phyloP scores from a whole-genome alignment of 495 filamentous ascomycete genomes.

The Penicillium lagena region DNA sequence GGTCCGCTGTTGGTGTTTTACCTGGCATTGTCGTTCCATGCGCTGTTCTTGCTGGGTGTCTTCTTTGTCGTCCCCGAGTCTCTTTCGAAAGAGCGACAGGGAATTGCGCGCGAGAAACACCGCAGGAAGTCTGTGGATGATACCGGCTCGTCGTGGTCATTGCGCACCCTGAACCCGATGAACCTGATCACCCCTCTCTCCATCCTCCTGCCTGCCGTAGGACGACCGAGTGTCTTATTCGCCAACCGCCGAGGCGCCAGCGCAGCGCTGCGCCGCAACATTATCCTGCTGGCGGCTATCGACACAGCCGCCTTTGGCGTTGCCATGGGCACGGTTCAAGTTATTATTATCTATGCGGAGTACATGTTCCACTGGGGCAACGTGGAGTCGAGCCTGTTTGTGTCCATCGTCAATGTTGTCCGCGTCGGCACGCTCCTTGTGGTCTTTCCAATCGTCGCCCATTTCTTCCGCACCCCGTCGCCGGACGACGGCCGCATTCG shows the following conservation, averaged over 20 bases:
- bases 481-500: conserved; percentile 40
- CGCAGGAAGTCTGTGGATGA: conserved; percentile 15
- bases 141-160: conserved; percentile 11
- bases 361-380: conserved; percentile 77
- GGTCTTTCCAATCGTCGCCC: conserved; percentile 65
- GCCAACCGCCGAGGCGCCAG: conserved; percentile 59
- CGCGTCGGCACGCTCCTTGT: conserved; percentile 70
- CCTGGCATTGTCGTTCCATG: conserved; percentile 62
- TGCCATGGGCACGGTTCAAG: conserved; percentile 69
- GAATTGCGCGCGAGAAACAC: conserved; percentile 61
- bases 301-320: conserved; percentile 76
- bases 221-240: conserved; percentile 46
- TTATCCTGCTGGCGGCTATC: conserved; percentile 70
- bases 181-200: conserved; percentile 70
- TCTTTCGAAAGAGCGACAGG: conserved; percentile 60
- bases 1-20: conserved; percentile 72
- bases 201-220: conserved; percentile 70
- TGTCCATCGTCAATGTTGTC: conserved; percentile 66
- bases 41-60: conserved; percentile 62
- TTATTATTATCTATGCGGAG: conserved; percentile 74
- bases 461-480: conserved; percentile 53
- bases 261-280: conserved; percentile 61
- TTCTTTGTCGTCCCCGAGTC: conserved; percentile 74
- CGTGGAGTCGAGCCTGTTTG: conserved; percentile 67
- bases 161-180: conserved; percentile 29